Evolutionary conservation across 177 flowering plant species (phyloP), one percentile per base, ranked within the genome.

Genomic region (Tripterygium wilfordii): DNA sequence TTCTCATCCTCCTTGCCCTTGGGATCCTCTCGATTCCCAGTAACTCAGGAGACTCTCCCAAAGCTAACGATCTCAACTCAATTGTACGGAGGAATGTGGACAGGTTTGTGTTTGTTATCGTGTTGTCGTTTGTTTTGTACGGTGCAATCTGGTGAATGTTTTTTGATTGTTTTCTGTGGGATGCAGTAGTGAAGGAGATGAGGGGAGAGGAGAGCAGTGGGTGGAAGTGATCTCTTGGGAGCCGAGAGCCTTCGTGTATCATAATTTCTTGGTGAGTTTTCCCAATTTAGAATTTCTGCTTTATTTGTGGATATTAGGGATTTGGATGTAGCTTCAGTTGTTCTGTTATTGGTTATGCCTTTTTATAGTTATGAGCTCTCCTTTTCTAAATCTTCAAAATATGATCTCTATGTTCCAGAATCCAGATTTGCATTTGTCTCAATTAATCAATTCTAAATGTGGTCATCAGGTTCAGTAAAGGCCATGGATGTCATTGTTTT

Each of bases 211-310:
- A 3, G 79, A 79, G 54, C 71, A 50, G 41, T 82, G 85, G 85
- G 69, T 67, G 37, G 89, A 82, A 53, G 65, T 82, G 15, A 68
- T 82, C 46, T 82, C 89, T 1, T 82, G 83, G 89, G 89, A 82
- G 60, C 89, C 89, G 23, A 63, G 85, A 64, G 89, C 89, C 21
- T 64, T 53, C 29, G 28, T 82, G 39, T 82, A 75, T 43, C 89
- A 82, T 47, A 79, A 75, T 64, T 82, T 82, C 51, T 50, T 82
- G 83, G 89, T 79, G 19, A 49, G 67, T 48, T 41, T n/a, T n/a
- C n/a, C n/a, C n/a, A n/a, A n/a, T 46, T 9, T 23, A 10, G 2
- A 14, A 0, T 48, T 43, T 26, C 48, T 41, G 4, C 10, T 36
- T 22, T 42, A 26, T 17, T 8, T 16, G 14, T 42, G 1, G n/a